Evolutionary conservation across 352 stramenopile species (phyloP).

Genomic region (Sclerospora graminicola): DNA sequence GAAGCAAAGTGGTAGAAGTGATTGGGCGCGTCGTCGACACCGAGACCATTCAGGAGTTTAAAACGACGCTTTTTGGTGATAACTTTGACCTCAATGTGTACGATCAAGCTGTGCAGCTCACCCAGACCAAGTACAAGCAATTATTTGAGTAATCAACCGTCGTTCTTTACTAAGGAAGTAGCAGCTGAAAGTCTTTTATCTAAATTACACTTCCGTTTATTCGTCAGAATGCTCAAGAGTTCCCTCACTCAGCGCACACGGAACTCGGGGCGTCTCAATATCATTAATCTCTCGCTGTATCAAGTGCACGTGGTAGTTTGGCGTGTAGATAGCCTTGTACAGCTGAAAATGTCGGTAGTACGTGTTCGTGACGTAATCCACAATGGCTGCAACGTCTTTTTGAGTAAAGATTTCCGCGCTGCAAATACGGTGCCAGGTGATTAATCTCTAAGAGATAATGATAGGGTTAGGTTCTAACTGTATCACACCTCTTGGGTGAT

Average conservation of each 20-base stretch:
- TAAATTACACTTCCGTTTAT: too few relatives aligned
- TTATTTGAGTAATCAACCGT: conserved; percentile 48
- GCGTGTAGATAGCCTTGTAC: conserved; percentile 73
- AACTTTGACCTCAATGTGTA: conserved; percentile 77
- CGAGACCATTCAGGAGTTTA: conserved; percentile 77
- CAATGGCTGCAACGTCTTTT: conserved; percentile 36
- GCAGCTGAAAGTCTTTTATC: not conserved
- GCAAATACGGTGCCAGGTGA: not conserved
- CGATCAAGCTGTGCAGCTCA: conserved; percentile 70
- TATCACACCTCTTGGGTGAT: conserved; percentile 65
- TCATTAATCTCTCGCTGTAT: conserved; percentile 34
- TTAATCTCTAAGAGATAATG: too few relatives aligned
- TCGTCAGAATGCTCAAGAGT: not conserved
- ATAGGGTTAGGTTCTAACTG: too few relatives aligned
- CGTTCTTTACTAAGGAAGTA: not conserved
- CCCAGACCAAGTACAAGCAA: conserved; percentile 56
- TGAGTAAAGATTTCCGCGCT: conserved; percentile 52
- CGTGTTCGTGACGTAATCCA: conserved; percentile 68
- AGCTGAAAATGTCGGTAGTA: too few relatives aligned
- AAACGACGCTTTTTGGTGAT: conserved; percentile 75
- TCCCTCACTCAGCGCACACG: conserved; percentile 27
- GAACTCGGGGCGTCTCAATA: conserved; percentile 28
- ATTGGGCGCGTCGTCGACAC: conserved; percentile 65
- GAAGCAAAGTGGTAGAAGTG: conserved; percentile 80
- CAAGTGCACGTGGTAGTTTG: conserved; percentile 41